Base-by-base conservation (phyloP, 2,329 filamentous ascomycete species). In the Botryotinia convoluta region DNA sequence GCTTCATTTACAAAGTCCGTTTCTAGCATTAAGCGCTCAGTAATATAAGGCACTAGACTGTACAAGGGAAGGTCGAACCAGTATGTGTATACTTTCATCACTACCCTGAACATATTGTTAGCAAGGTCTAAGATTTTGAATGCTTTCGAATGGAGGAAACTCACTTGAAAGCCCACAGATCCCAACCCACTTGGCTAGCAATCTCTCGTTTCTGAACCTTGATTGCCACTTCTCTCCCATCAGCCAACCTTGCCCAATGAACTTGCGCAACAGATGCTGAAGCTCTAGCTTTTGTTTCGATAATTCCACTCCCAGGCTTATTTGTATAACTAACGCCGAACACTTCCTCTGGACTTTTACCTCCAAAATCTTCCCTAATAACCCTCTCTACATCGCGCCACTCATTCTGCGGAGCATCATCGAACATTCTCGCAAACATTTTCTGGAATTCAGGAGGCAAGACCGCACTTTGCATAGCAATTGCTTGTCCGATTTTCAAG, bases 141-240 rank as follows among this genome's bases (percentile, higher is more conserved):
- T 57, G 1, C 18, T 32, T 54, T 16, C 3, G 20, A 57, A 14
- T 18, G 10, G 7, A 54, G 45, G 26, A 29, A 71, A 77, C 87
- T 83, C 82, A 92, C 88, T 94, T 94, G 86, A 98, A 98, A 4
- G 95, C 92, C 94, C 94, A 98, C 70, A 99, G 82, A 85, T 99
- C 96, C 94, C 94, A 97, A 7, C 91, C 90, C 54, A 98, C 93
- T 84, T 98, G 96, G 80, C 92, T 90, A 32, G 89, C 90, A 81
- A 99, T 98, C 85, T 98, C 95, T 69, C 91, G 89, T 85, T 98
- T 99, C 85, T 99, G 96, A 7, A 99, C 91, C 85, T 99, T 99
- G 81, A 99, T 89, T 2, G 96, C 96, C 35, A 98, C 93, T 84
- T 98, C 95, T 65, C 94, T 87, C 0, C 96, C 96, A 83, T 98